Percentiles rank a stretch among this genome's conserved stretches.
These are phyloP conservation scores for Collybia sordida DNA, from an alignment of 768 basidiomycete genomes.

Conservation along the genomic window DNA sequence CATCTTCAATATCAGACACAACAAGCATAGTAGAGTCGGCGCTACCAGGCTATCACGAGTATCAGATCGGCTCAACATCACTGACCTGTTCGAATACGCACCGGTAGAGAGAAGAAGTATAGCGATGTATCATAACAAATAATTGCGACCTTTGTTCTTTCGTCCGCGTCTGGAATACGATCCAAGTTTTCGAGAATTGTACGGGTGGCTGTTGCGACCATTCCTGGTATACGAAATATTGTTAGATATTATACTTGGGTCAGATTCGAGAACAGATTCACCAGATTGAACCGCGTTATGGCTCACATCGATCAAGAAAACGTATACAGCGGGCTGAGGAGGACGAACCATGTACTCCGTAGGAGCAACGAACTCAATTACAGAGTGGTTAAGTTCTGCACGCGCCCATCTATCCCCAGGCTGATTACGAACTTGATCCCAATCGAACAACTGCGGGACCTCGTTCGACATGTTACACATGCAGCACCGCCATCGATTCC, in stretches of 20 bases:
- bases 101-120: constrained; percentile 95
- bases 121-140: constrained; percentile 90
- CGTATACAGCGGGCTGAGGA: constrained; percentile 95
- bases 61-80: neutral
- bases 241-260: too few species aligned
- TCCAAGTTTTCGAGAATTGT: constrained; percentile 95
- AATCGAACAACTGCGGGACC: constrained; percentile 97
- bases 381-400: constrained; percentile 88
- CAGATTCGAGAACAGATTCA: constrained; percentile 24
- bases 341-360: constrained; percentile 99
- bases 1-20: constrained; percentile 94
- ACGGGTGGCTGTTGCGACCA: constrained; percentile 97
- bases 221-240: constrained; percentile 48
- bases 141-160: constrained; percentile 88
- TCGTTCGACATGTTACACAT: constrained; percentile 99
- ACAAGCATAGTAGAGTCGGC: constrained; percentile 93
- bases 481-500: constrained; percentile 98
- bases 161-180: constrained; percentile 92
- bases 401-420: constrained; percentile 95
- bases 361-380: constrained; percentile 97
- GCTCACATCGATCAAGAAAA: constrained; percentile 97
- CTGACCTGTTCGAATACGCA: constrained; percentile 31
- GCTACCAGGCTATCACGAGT: constrained; percentile 50
- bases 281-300: constrained; percentile 89
- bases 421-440: constrained; percentile 92